Evolutionary conservation across 306 rosid species (phyloP), one percentile per base, ranked within the genome.

Genomic region (Quercus robur): DNA sequence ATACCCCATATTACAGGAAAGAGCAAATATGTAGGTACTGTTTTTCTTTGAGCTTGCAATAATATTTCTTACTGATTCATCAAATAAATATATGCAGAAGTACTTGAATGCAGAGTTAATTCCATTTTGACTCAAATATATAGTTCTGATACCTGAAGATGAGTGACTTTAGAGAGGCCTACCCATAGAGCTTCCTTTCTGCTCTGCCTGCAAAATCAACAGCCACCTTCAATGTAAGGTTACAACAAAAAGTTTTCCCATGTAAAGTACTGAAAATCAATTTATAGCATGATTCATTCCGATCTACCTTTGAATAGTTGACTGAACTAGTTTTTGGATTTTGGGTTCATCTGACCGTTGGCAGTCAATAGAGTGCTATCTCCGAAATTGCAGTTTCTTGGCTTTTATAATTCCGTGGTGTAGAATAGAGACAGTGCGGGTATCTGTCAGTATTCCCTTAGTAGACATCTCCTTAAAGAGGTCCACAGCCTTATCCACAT

Each of bases 391-490:
- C 78, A 86, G 79, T 85, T 81, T 86, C 71, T 76, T 86, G 79
- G 91, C 90, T 85, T 87, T 90, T 21, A 84, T n/a, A 84, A 91
- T 82, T 77, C 89, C 81, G 58, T 52, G 89, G 21, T 79, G 79
- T 35, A 94, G 75, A 81, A 88, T 84, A 23, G 82, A 49, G 38
- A 74, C 62, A 17, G 72, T 57, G 17, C 31, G 64, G 38, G 26
- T 28, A 77, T 77, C 85, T 15, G 88, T 91, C 21, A 10, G 63
- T 63, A 89, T 80, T 81, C 97, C 93, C 70, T 78, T 87, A 14
- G 82, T 82, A 73, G 71, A 78, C 93, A 92, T 94, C 66, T 89
- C 91, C 66, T 85, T 54, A 57, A 80, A 74, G 54, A 92, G 88
- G 25, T 55, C 67, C 23, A 35, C 64, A 71, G 91, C 89, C 80